Conservation (phyloP, 192 early-diverging fungal genomes). For the Backusella circina region DNA sequence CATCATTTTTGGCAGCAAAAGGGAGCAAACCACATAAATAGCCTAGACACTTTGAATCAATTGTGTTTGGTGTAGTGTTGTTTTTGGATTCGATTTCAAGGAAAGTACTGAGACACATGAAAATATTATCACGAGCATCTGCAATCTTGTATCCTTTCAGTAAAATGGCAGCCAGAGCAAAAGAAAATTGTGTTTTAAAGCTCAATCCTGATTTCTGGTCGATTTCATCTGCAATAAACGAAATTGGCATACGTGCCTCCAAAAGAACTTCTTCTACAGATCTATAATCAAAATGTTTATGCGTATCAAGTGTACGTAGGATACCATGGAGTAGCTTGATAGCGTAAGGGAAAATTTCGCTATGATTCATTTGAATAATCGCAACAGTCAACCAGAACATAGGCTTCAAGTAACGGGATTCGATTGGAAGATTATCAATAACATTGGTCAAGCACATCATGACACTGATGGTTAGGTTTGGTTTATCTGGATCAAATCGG, state of each 20-base stretch:
- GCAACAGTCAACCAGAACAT: conserved; percentile 89
- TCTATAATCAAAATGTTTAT: conserved; percentile 48
- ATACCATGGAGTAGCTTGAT: conserved; percentile 65
- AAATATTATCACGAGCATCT: conserved; percentile 61
- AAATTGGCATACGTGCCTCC: conserved; percentile 61
- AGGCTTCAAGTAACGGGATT: conserved; percentile 72
- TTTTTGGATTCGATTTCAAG: conserved; percentile 64
- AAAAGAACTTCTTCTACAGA: conserved; percentile 62
- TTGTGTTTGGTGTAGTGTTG: conserved; percentile 16
- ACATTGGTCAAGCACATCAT: conserved; percentile 83
- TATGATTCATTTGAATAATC: conserved; percentile 80
- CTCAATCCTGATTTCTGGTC: conserved; percentile 70
- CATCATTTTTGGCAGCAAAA: conserved; percentile 61
- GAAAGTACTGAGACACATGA: conserved; percentile 59
- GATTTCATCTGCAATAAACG: conserved; percentile 63
- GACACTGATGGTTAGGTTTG: conserved; percentile 73
- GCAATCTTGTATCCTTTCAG: conserved; percentile 82
- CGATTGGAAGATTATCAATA: conserved; percentile 67
- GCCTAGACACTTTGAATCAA: conserved; percentile 53
- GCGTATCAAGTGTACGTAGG: conserved; percentile 65
- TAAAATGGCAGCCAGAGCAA: conserved; percentile 74
- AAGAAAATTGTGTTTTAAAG: conserved; percentile 81
- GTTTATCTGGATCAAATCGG: conserved; percentile 72
- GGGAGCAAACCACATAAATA: conserved; percentile 78
- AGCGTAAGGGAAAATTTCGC: conserved; percentile 67